phyloP scores from a whole-genome alignment of 2,329 filamentous ascomycete genomes.

The Periconia digitata region DNA sequence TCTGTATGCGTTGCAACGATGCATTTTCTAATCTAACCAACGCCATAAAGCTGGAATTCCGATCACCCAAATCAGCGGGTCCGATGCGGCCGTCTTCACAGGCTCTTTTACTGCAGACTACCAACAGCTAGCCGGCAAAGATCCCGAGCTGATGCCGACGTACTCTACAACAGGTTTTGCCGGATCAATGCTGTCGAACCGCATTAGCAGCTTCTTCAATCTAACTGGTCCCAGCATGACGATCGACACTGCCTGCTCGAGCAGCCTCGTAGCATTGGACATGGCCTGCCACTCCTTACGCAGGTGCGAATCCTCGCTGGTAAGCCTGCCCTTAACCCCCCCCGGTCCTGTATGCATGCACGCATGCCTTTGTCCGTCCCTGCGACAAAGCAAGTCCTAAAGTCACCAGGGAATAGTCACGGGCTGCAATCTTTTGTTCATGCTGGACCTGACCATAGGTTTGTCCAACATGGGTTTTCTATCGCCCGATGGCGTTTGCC shows the following conservation, averaged over 20 bases:
- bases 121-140: slow-evolving; percentile 4
- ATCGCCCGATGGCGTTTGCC: slow-evolving; percentile 31
- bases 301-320: slow-evolving; percentile 13
- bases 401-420: background rate
- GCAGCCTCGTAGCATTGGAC: slow-evolving; percentile 23
- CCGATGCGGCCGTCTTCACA: background rate
- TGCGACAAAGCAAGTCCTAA: too few relatives aligned
- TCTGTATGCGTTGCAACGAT: background rate
- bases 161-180: slow-evolving; percentile 10
- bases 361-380: too few relatives aligned
- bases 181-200: slow-evolving; percentile 13
- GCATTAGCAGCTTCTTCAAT: slow-evolving; percentile 29
- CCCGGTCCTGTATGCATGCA: background rate
- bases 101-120: slow-evolving; percentile 9
- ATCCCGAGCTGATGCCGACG: slow-evolving; percentile 12
- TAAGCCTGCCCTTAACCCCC: background rate
- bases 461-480: slow-evolving; percentile 22
- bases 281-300: slow-evolving; percentile 19
- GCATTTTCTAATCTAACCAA: background rate
- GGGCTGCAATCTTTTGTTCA: slow-evolving; percentile 12
- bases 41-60: slow-evolving; percentile 11
- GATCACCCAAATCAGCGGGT: slow-evolving; percentile 4
- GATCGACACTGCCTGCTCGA: slow-evolving; percentile 32
- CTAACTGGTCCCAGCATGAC: slow-evolving; percentile 27
- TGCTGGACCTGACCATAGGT: slow-evolving; percentile 11